Base-by-base conservation (phyloP, 225 moss, liverwort and hornwort genomes). In the Ulota crispa region DNA sequence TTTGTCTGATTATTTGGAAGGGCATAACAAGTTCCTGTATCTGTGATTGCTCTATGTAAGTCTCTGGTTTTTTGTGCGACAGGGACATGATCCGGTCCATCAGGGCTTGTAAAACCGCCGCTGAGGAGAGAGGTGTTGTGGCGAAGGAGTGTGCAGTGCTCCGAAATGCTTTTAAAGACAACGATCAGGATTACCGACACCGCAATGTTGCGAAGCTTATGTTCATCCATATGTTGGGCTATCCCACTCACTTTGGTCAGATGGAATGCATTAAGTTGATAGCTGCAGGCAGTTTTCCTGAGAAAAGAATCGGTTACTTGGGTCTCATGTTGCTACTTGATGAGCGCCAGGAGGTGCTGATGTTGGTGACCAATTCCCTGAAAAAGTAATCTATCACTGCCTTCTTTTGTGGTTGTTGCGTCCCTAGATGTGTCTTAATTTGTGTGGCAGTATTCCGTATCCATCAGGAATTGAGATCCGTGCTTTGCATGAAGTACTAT, bases 171-270 rank as follows among this genome's bases (percentile, higher is more conserved):
- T 88, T 92, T 11, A 92, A 92, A 82, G 92, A 92, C n/a, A 85
- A 82, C 52, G 86, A 92, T 64, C 92, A 89, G 81, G 87, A 92
- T 61, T 89, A 92, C 54, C 84, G 92, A 56, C 92, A 92, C 81
- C 92, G 92, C 66, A 92, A 92, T 84, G 92, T 92, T 68, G 92
- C 92, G 41, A 92, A 92, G 84, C 92, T 92, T 78, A 92, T 92
- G 92, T 92, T 89, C 74, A 92, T 92, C 72, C 92, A 92, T 50
- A 92, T 92, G 92, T 73, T 92, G 85, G 92, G 92, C 30, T 92
- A 89, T 88, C 92, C 92, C 31, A 92, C 92, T 70, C 92, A 92
- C 74, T 92, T 92, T 53, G 92, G 92, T 59, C 89, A 92, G 84
- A 92, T 92, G 92, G 92, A 89, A 77, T 92, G 92, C 85, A 86